Base-by-base conservation (phyloP, 768 basidiomycete genomes). In the Suillus occidentalis region DNA sequence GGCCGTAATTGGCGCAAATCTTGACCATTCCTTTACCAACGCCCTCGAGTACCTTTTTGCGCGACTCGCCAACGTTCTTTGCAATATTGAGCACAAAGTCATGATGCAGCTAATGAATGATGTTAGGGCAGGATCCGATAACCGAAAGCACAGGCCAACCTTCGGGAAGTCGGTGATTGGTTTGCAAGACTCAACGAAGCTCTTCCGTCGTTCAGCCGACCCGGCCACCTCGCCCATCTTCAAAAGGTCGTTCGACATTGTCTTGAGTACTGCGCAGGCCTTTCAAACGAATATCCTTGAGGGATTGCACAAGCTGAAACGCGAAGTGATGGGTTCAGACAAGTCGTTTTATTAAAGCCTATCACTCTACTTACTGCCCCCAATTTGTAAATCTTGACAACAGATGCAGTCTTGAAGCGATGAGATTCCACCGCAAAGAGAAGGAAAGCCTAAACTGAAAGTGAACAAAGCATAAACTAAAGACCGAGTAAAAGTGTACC, bases 351-450 rank as follows among this genome's bases (percentile, higher is more conserved):
- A 25, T 56, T 28, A 6, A 31, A 45, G 42, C 16, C 31, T 31
- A 20, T 20, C 25, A 59, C 42, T 7, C 60, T 28, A 80, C 87
- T 69, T 72, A 93, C 91, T 66, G 81, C 80, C 52, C 89, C 88
- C 53, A 91, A 84, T 73, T 89, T 93, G 75, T 94, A 84, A 45
- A 85, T 81, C 73, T 91, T 92, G 49, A 89, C 83, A 20, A 90
- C 81, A 0, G 89, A 85, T 4, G 86, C 75, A 9, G 86, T 76
- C 73, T 91, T 92, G 82, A 94, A 94, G 14, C 92, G 86, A 60
- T 85, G 70, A 0, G 88, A 89, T 72, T 89, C 89, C n/a, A 90
- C 79, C 25, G 81, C 76, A 66, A 95, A 83, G 2, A 95, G 77
- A 53, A 92, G 80, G 70, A 91, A 87, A 3, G 89, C 92, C 91